Percentiles rank a stretch among this genome's conserved stretches.
These are phyloP conservation scores for Fagopyrum tataricum DNA, from an alignment of 148 eudicot species.

Conservation along the genomic window DNA sequence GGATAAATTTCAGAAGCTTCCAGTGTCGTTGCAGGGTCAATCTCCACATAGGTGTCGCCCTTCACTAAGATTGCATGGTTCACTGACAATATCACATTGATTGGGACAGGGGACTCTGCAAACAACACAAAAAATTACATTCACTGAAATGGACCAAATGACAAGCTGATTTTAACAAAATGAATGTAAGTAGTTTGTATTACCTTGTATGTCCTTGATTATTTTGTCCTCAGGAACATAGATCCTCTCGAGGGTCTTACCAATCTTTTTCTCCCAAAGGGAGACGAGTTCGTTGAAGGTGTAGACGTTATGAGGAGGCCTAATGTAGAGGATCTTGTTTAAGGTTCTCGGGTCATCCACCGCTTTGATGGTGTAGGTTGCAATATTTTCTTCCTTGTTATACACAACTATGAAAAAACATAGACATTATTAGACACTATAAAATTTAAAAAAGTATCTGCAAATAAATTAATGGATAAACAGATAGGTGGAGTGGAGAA, in stretches of 20 bases:
- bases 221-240: slow-evolving; percentile 27
- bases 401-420: slow-evolving; percentile 18
- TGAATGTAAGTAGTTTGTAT: neutral
- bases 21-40: slow-evolving; percentile 12
- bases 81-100: slow-evolving; percentile 17
- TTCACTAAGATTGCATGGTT: slow-evolving; percentile 16
- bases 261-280: slow-evolving; percentile 33
- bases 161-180: neutral
- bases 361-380: slow-evolving; percentile 15
- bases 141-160: neutral
- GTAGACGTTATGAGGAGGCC: slow-evolving; percentile 23
- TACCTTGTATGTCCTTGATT: slow-evolving; percentile 21
- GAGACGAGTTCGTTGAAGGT: slow-evolving; percentile 33
- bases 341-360: slow-evolving; percentile 15
- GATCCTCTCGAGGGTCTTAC: slow-evolving; percentile 22
- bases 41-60: slow-evolving; percentile 17
- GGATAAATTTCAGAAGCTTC: slow-evolving; percentile 17
- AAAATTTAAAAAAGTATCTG: neutral
- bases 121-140: neutral
- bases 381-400: slow-evolving; percentile 22
- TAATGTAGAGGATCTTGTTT: slow-evolving; percentile 18
- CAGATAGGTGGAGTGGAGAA: neutral
- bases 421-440: neutral
- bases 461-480: neutral
- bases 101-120: slow-evolving; percentile 17